Evolutionary conservation across 164 flowering plant species (phyloP).

Genomic region (Annona cherimola): DNA sequence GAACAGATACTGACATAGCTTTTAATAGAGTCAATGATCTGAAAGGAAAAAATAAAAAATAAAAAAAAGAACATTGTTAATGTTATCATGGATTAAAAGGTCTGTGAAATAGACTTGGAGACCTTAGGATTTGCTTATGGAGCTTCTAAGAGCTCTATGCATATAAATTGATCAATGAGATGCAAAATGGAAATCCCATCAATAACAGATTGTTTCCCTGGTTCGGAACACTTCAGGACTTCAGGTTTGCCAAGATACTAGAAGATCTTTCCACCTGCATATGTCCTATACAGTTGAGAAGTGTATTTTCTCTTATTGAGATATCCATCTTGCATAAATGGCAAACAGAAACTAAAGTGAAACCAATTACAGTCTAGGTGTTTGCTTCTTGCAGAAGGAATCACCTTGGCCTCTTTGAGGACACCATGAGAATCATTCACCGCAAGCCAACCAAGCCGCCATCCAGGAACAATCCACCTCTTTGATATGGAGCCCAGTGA

Average conservation of each 20-base stretch:
- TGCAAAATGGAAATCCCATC: not conserved
- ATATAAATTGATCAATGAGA: not conserved
- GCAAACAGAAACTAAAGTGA: not conserved
- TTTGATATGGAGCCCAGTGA: conserved; percentile 91
- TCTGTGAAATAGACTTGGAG: not conserved
- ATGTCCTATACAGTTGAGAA: not conserved
- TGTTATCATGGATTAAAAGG: not conserved
- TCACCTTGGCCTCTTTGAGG: conserved; percentile 65
- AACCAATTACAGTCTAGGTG: not conserved
- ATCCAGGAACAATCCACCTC: conserved; percentile 97
- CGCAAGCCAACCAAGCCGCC: conserved; percentile 95
- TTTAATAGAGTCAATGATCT: not conserved
- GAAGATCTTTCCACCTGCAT: not conserved
- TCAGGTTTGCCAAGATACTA: not conserved
- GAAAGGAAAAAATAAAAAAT: not conserved
- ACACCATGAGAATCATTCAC: conserved; percentile 57
- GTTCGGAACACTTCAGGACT: not conserved
- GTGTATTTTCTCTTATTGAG: not conserved
- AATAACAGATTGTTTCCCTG: not conserved
- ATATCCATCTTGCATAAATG: not conserved
- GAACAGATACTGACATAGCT: not conserved
- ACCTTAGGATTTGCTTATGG: not conserved
- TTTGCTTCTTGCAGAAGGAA: not conserved
- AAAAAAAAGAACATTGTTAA: no score
- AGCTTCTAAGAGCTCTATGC: not conserved